These are phyloP conservation scores for Phaseolus lunatus DNA, from an alignment of 306 rosid genomes.

Conservation along the genomic window DNA sequence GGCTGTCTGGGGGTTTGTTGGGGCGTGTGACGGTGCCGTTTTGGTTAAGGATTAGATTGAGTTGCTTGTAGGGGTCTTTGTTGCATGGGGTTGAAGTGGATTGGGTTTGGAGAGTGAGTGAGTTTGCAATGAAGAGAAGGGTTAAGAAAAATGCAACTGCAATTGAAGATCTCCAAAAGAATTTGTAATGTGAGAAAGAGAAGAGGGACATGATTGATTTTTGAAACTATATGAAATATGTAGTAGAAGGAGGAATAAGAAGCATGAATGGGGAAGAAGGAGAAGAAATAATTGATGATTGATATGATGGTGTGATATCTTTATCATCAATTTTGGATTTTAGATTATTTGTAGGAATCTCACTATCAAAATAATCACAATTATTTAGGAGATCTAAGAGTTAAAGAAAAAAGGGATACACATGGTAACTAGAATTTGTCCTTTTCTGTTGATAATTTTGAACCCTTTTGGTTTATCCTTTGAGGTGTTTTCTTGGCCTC, in stretches of 20 bases:
- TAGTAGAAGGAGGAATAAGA: neutral
- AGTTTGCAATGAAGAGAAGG: constrained; percentile 29
- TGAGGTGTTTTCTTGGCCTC: neutral
- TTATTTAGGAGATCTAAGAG: neutral
- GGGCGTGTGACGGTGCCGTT: constrained; percentile 56
- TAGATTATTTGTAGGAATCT: neutral
- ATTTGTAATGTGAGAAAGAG: constrained; percentile 23
- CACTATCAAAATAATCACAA: neutral
- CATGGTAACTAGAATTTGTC: neutral
- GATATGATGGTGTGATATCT: neutral
- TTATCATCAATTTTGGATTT: neutral
- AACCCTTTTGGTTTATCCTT: neutral
- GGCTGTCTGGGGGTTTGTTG: constrained; percentile 31
- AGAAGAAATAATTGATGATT: neutral
- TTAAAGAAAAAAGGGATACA: neutral
- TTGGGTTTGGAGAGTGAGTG: constrained; percentile 27
- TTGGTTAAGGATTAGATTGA: constrained; percentile 46
- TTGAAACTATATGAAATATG: neutral
- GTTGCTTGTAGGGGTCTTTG: constrained; percentile 49
- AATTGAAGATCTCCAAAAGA: constrained; percentile 7
- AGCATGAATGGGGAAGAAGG: neutral
- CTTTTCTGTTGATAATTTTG: neutral
- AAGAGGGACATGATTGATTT: constrained; percentile 39
- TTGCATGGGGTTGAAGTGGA: constrained; percentile 31
- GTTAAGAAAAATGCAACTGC: constrained; percentile 28